Evolutionary conservation across 306 rosid species (phyloP).

Genomic region (Lagenaria siceraria): DNA sequence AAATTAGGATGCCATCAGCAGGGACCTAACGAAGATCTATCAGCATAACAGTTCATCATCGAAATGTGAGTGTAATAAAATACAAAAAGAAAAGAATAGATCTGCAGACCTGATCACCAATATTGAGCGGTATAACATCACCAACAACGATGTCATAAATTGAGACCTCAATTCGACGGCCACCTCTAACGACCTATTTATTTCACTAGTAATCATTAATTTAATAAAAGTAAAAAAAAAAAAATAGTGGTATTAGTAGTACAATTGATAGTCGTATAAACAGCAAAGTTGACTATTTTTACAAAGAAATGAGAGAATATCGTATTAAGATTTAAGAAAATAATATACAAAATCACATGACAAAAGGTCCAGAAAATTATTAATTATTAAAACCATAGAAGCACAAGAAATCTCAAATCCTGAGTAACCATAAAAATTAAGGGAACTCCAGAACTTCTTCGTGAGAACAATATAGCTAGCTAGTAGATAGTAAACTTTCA

Average conservation of each 20-base stretch:
- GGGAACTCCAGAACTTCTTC: not conserved
- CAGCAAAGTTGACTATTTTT: not conserved
- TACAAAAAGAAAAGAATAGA: slow-evolving; percentile 2
- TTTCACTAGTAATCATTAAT: not conserved
- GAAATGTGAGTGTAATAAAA: slow-evolving; percentile 5
- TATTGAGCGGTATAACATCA: slow-evolving; percentile 78
- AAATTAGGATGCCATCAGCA: slow-evolving; percentile 74
- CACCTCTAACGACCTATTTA: slow-evolving; percentile 71
- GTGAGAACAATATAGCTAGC: not conserved
- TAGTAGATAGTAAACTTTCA: not conserved
- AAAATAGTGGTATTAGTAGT: not conserved
- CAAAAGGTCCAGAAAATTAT: not conserved
- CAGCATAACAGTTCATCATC: slow-evolving; percentile 8
- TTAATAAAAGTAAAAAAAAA: not conserved
- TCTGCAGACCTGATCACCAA: slow-evolving; percentile 65
- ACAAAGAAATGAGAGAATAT: not conserved
- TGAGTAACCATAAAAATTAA: not conserved
- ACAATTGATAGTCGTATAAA: not conserved
- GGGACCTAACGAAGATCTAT: slow-evolving; percentile 50
- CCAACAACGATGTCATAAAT: slow-evolving; percentile 89
- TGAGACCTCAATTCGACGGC: slow-evolving; percentile 77
- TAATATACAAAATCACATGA: not conserved
- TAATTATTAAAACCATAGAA: not conserved
- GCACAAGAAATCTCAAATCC: not conserved
- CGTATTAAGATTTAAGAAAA: not conserved